Evolutionary conservation across 345 rosid species (phyloP), one percentile per base, ranked within the genome.

Genomic region (Citrus hindsii): DNA sequence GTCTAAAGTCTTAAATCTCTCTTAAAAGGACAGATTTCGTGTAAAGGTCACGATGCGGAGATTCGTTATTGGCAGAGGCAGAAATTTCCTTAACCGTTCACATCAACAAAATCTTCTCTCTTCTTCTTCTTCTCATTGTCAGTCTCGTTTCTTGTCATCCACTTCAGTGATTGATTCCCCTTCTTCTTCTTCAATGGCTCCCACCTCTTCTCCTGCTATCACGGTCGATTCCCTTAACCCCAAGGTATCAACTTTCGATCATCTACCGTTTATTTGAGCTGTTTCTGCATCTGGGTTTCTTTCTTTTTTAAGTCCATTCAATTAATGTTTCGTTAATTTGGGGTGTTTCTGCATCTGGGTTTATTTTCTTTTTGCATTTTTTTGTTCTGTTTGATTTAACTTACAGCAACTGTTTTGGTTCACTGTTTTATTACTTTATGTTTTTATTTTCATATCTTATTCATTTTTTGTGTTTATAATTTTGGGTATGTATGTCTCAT

Each of bases 201-300:
- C 86, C 67, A 8, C 84, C 27, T 18, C 81, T 18, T 80, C 90
- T 21, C 69, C 87, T 76, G 79, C 87, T 58, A 81, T 89, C 35
- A 75, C 90, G 55, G 62, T 86, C 55, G 75, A 81, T n/a, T 81
- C 89, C 71, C 83, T 94, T 42, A 94, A 94, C 77, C 97, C 98
- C 33, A 93, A 90, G 95, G 97, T 90, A 10, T 75, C 9, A 6
- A 22, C n/a, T 55, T 76, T 40, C 19, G 2, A 16, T 40, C 18
- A 25, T 61, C 7, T 37, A 1, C 35, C 13, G 71, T 40, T 68
- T 12, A 38, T 40, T 40, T 68, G 25, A 21, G 51, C 3, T 37
- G 55, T 68, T 67, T 42, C 19, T 25, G 55, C 14, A 9, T n/a
- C n/a, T n/a, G n/a, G n/a, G n/a, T n/a, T n/a, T n/a, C n/a, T n/a